Conservation (phyloP, 768 basidiomycete genomes). For the Auricularia heimuer region DNA sequence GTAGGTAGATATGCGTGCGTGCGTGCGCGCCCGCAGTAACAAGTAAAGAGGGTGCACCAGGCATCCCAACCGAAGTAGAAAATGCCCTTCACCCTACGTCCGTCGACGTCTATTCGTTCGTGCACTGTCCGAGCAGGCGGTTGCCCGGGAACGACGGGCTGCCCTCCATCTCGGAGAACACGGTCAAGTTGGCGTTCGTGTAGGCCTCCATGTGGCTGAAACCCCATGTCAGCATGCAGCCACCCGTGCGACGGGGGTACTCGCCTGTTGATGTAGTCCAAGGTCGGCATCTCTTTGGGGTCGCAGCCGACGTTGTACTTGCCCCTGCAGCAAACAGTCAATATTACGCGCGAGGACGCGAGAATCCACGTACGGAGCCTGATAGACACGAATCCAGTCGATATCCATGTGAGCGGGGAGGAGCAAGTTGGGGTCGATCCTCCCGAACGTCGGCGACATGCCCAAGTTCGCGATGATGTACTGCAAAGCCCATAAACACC, state of each 20-base stretch:
- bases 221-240: neutral
- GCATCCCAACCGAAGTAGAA: neutral
- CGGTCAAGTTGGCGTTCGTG: slow-evolving; percentile 55
- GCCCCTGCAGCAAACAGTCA: slow-evolving; percentile 21
- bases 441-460: slow-evolving; percentile 71
- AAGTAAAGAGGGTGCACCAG: neutral
- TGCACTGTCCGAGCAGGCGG: slow-evolving; percentile 48
- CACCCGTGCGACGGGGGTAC: slow-evolving; percentile 8
- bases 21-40: neutral
- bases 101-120: neutral
- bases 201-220: slow-evolving; percentile 57
- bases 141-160: slow-evolving; percentile 50
- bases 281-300: slow-evolving; percentile 69
- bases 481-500: slow-evolving; percentile 25
- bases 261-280: slow-evolving; percentile 67
- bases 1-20: neutral
- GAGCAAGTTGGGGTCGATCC: slow-evolving; percentile 60
- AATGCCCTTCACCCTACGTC: neutral
- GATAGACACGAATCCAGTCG: slow-evolving; percentile 90
- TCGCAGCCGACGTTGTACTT: slow-evolving; percentile 76
- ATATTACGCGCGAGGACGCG: neutral
- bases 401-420: slow-evolving; percentile 63
- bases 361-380: slow-evolving; percentile 30
- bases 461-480: slow-evolving; percentile 82
- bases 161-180: slow-evolving; percentile 51